Percentiles rank a stretch among this genome's conserved stretches.
phyloP scores from a whole-genome alignment of 2,329 filamentous ascomycete species.

The Arthrobotrys iridis region DNA sequence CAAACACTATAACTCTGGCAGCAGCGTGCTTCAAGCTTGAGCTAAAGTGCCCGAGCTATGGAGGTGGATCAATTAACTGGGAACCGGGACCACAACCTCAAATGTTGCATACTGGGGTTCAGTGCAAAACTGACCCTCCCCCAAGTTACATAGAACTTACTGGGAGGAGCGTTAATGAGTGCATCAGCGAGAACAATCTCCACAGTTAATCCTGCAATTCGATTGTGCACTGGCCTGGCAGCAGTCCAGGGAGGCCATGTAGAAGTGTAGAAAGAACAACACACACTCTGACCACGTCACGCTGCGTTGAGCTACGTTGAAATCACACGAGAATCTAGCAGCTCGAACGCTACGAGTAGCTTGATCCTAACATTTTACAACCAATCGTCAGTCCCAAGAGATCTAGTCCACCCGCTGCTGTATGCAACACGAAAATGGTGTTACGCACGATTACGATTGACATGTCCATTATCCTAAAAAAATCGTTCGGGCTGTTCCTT shows the following conservation, averaged over 20 bases:
- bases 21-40: constrained; percentile 15
- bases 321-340: constrained; percentile 23
- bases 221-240: constrained; percentile 41
- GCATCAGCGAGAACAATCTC: constrained; percentile 9
- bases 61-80: constrained; percentile 10
- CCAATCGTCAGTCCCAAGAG: neutral
- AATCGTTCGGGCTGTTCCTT: constrained; percentile 10
- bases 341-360: neutral
- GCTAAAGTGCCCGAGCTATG: constrained; percentile 46
- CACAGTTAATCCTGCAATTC: constrained; percentile 14
- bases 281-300: constrained; percentile 43
- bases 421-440: constrained; percentile 38
- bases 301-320: constrained; percentile 3
- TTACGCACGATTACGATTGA: constrained; percentile 33
- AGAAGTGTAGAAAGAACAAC: constrained; percentile 44
- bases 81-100: constrained; percentile 1
- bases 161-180: constrained; percentile 1
- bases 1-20: constrained; percentile 21
- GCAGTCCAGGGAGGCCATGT: constrained; percentile 34
- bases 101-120: constrained; percentile 23
- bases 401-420: constrained; percentile 10
- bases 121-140: constrained; percentile 27
- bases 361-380: constrained; percentile 4
- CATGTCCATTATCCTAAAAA: neutral
- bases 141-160: constrained; percentile 1